These are phyloP conservation scores for Antarctomyces pellizariae DNA, from an alignment of 495 filamentous ascomycete species.

Conservation along the genomic window DNA sequence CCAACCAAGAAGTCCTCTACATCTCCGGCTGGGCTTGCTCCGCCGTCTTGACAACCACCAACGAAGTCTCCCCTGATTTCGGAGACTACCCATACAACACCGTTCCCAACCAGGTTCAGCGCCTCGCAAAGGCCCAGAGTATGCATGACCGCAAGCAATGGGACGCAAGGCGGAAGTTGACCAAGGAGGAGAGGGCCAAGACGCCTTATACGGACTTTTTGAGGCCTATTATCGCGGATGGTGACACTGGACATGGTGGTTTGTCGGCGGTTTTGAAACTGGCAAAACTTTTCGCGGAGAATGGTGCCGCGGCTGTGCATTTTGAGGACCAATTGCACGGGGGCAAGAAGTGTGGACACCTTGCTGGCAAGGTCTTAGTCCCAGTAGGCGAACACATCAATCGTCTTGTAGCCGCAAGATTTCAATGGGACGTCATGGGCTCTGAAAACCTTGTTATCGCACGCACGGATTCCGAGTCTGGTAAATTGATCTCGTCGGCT, in stretches of 20 bases:
- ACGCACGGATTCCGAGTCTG: slow-evolving; percentile 84
- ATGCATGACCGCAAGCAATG: slow-evolving; percentile 93
- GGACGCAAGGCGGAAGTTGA: slow-evolving; percentile 61
- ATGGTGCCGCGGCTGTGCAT: slow-evolving; percentile 87
- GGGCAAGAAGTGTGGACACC: slow-evolving; percentile 94
- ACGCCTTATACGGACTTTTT: slow-evolving; percentile 79
- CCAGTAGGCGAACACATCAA: slow-evolving; percentile 93
- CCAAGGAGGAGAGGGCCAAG: slow-evolving; percentile 37
- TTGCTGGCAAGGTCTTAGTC: slow-evolving; percentile 90
- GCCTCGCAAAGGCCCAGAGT: slow-evolving; percentile 85
- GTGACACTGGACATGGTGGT: slow-evolving; percentile 86
- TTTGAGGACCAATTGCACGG: slow-evolving; percentile 96
- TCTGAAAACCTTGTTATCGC: slow-evolving; percentile 84
- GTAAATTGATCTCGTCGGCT: slow-evolving; percentile 67
- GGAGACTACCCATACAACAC: slow-evolving; percentile 98
- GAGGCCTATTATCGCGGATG: slow-evolving; percentile 90
- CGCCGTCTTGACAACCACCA: slow-evolving; percentile 71
- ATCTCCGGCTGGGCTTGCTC: slow-evolving; percentile 95
- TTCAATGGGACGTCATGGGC: slow-evolving; percentile 98
- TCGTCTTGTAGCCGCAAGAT: slow-evolving; percentile 69
- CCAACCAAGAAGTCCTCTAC: slow-evolving; percentile 88
- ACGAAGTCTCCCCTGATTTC: slow-evolving; percentile 92
- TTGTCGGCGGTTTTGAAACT: slow-evolving; percentile 85
- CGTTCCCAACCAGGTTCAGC: slow-evolving; percentile 91
- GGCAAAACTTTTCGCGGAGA: slow-evolving; percentile 95